phyloP scores from a whole-genome alignment of 768 basidiomycete genomes.

The Butyriboletus loyo region DNA sequence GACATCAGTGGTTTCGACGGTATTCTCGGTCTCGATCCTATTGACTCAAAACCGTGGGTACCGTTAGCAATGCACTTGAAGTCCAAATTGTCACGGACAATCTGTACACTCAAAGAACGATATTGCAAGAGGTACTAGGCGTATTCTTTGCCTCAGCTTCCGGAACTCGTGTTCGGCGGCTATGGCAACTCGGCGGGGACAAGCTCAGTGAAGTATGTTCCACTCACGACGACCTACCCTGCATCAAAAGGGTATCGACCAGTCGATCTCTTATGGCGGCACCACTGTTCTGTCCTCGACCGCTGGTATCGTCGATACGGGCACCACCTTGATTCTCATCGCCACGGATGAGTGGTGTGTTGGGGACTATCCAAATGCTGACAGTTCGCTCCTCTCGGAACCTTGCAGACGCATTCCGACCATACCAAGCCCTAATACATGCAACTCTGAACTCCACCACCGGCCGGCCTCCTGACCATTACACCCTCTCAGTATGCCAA shows the following conservation, averaged over 20 bases:
- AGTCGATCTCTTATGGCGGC: constrained; percentile 27
- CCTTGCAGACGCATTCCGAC: constrained; percentile 21
- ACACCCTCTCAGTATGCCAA: constrained; percentile 22
- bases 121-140: constrained; percentile 28
- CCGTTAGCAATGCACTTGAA: constrained; percentile 5
- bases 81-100: constrained; percentile 39
- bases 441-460: constrained; percentile 22
- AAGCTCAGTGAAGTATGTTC: constrained; percentile 22
- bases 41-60: constrained; percentile 33
- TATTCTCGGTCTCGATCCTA: constrained; percentile 38
- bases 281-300: constrained; percentile 22
- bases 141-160: constrained; percentile 31
- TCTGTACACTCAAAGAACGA: constrained; percentile 28
- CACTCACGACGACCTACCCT: constrained; percentile 25
- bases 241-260: constrained; percentile 30
- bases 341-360: constrained; percentile 14
- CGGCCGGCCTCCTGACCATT: constrained; percentile 31
- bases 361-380: background rate
- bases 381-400: background rate
- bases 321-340: constrained; percentile 30
- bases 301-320: constrained; percentile 36
- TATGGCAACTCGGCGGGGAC: constrained; percentile 17
- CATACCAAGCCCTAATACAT: constrained; percentile 24
- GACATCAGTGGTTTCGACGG: constrained; percentile 40
- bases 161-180: constrained; percentile 28